Evolutionary conservation across 108 stramenopile species (phyloP), one percentile per base, ranked within the genome.

Genomic region (Nitzschia sp.): DNA sequence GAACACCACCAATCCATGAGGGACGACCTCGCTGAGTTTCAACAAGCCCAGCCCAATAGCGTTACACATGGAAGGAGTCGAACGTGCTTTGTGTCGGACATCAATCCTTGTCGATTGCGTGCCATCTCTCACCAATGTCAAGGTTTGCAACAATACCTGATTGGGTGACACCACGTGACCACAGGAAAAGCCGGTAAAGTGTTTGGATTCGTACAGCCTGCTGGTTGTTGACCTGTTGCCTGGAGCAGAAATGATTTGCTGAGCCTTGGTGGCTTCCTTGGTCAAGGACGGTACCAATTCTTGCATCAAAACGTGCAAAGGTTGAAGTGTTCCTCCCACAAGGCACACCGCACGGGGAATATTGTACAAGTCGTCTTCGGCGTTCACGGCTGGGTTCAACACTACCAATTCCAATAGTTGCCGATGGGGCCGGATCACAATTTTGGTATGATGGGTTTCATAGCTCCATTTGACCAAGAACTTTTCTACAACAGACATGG

Each of bases 251-350:
- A 85, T 51, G 39, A 61, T 51, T 15, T 9, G 53, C 48, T 86
- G 85, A 2, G 86, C 86, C 1, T 64, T 38, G 15, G 63, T 54
- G 26, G 85, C 83, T 41, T 80, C 77, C 72, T 56, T 15, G 63
- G 65, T 14, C 34, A 61, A 42, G 9, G 19, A 17, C 58, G 78
- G 86, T 41, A 98, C 86, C 26, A 99, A 81, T 70, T 97, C 95
- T 53, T 88, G 79, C 20, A 90, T 91, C 26, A 99, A 78, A 51
- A 90, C 89, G 10, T 69, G 83, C 50, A 96, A 83, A 5, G 98
- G 98, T 51, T 88, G 89, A 55, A 99, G 82, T 25, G 98, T 99
- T 42, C 98, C 98, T 37, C 98, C 98, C 40, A 97, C 94, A 51
- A 99, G 80, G 11, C 96, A 85, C 8, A 99, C 79, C 10, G 97